Evolutionary conservation across 148 eudicot species (phyloP).

Genomic region (Simmondsia chinensis): DNA sequence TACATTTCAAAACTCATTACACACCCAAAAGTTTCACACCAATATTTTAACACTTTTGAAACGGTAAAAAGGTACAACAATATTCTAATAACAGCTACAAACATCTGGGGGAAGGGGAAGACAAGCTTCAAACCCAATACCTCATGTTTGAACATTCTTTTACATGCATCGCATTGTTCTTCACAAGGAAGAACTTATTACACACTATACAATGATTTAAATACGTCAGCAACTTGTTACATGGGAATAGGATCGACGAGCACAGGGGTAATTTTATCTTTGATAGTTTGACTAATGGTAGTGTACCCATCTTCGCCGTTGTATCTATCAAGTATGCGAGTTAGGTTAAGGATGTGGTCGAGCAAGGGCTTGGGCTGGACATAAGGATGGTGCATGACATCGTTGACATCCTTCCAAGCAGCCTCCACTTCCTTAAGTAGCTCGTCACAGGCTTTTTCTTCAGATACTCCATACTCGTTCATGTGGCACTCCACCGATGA

Average conservation of each 20-base stretch:
- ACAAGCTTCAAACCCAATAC: too few species aligned
- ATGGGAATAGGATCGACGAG: constrained; percentile 17
- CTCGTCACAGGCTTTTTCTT: constrained; percentile 15
- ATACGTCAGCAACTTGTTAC: too few species aligned
- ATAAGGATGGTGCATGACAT: constrained; percentile 20
- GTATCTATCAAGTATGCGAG: constrained; percentile 26
- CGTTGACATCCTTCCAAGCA: constrained; percentile 38
- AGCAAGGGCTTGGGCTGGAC: constrained; percentile 21
- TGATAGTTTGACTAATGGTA: constrained; percentile 7
- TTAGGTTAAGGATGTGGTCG: constrained; percentile 21
- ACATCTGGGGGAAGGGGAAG: too few species aligned
- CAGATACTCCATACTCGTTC: constrained; percentile 16
- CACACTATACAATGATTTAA: too few species aligned
- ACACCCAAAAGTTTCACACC: too few species aligned
- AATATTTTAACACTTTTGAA: too few species aligned
- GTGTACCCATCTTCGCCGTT: constrained; percentile 42
- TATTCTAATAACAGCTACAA: too few species aligned
- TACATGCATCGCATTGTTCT: too few species aligned
- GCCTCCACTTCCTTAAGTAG: constrained; percentile 8
- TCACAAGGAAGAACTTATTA: too few species aligned
- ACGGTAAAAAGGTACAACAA: too few species aligned
- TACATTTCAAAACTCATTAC: too few species aligned
- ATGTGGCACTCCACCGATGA: constrained; percentile 36
- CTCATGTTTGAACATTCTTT: too few species aligned
- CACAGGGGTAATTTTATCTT: constrained; percentile 15